Evolutionary conservation across 768 basidiomycete species (phyloP).

Genomic region (Leccinum fibrillosum): DNA sequence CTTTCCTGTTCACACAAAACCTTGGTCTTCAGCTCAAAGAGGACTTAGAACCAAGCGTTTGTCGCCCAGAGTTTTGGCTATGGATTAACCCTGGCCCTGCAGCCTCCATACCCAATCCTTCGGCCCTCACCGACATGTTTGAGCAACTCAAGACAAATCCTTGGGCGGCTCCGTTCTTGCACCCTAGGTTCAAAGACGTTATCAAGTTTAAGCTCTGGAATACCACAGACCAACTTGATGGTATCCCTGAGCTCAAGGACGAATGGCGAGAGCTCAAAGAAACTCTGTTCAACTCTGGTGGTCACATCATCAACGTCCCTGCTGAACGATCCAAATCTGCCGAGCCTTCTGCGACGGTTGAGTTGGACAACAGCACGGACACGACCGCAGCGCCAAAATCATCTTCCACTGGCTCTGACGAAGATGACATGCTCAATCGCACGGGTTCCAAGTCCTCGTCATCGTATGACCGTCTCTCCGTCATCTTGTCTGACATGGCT

Average conservation of each 20-base stretch:
- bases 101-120: constrained; percentile 81
- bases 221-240: constrained; percentile 94
- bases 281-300: constrained; percentile 86
- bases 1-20: constrained; percentile 96
- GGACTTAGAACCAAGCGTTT: constrained; percentile 41
- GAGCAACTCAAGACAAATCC: constrained; percentile 78
- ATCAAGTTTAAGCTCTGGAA: constrained; percentile 98
- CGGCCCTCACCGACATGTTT: constrained; percentile 80
- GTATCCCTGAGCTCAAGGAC: constrained; percentile 81
- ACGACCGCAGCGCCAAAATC: constrained; percentile 13
- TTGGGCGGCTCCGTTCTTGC: constrained; percentile 94
- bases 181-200: constrained; percentile 86
- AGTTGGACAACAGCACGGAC: constrained; percentile 25
- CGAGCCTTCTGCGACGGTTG: constrained; percentile 16
- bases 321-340: constrained; percentile 36
- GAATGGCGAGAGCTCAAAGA: constrained; percentile 80
- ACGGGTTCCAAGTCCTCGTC: constrained; percentile 85
- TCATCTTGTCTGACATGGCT: constrained; percentile 95
- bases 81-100: constrained; percentile 99
- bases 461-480: constrained; percentile 88
- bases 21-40: constrained; percentile 72
- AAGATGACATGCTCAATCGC: constrained; percentile 66
- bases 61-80: constrained; percentile 92
- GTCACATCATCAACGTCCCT: constrained; percentile 67
- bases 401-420: constrained; percentile 29